These are phyloP conservation scores for Fusarium humuli DNA, from an alignment of 2,329 filamentous ascomycete genomes.

Conservation along the genomic window DNA sequence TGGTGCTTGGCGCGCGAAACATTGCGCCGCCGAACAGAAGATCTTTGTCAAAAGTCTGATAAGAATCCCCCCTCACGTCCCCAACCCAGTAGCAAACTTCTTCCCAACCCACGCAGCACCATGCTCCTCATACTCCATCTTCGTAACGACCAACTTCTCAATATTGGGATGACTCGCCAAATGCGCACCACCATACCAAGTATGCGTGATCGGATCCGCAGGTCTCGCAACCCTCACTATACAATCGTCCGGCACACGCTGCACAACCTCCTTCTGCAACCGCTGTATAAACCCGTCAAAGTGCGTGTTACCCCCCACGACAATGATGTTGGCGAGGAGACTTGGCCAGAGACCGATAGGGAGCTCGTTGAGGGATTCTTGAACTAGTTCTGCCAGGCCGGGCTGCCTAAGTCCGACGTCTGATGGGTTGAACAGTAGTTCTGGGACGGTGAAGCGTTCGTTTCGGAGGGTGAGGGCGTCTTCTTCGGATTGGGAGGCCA, in stretches of 20 bases:
- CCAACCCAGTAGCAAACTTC: slow-evolving; percentile 66
- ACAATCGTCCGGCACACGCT: slow-evolving; percentile 80
- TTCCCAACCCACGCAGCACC: slow-evolving; percentile 80
- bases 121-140: slow-evolving; percentile 89
- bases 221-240: slow-evolving; percentile 78
- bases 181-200: slow-evolving; percentile 86
- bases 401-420: slow-evolving; percentile 88
- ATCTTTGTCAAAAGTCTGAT: not conserved
- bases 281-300: slow-evolving; percentile 86
- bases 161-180: slow-evolving; percentile 78
- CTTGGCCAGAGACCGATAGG: slow-evolving; percentile 87
- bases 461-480: slow-evolving; percentile 90
- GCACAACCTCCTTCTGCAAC: slow-evolving; percentile 78
- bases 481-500: slow-evolving; percentile 64
- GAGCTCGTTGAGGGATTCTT: slow-evolving; percentile 79
- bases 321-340: slow-evolving; percentile 85
- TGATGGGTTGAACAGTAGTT: slow-evolving; percentile 86
- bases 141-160: slow-evolving; percentile 78
- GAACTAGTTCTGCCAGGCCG: slow-evolving; percentile 83
- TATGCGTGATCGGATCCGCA: slow-evolving; percentile 79
- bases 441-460: slow-evolving; percentile 90
- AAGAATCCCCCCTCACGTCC: slow-evolving; percentile 31
- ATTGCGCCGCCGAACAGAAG: not conserved
- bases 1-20: not conserved
- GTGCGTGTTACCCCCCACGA: slow-evolving; percentile 86